Evolutionary conservation across 495 filamentous ascomycete species (phyloP), one percentile per base, ranked within the genome.

Genomic region (Penicillium canariense): DNA sequence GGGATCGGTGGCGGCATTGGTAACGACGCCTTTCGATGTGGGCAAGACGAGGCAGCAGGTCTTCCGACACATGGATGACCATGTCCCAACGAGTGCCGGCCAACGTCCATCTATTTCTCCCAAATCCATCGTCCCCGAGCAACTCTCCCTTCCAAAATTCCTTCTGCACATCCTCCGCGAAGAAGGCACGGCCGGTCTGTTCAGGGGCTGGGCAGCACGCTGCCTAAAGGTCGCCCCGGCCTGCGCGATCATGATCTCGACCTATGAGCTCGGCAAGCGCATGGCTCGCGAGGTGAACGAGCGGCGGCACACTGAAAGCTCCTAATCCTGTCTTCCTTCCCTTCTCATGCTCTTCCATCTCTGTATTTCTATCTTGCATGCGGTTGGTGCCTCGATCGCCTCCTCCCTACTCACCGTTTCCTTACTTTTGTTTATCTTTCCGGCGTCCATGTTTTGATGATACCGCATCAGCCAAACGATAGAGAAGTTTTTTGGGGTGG

Each of bases 211-310:
- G 87, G 86, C 87, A 15, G 90, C 94, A 0, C 78, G 94, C 31
- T 96, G 90, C 57, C 73, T 98, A 40, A 97, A 97, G 63, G 92
- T 97, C 5, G 92, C 94, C 10, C 94, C 94, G 1, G 91, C 92
- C 12, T 97, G 94, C 71, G 94, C 95, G n/a, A 97, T 98, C 62
- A 98, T 98, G 94, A 98, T 98, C 57, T 96, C 90, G 52, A 95
- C 84, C 51, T 98, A 97, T 62, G 94, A 98, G 71, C 80, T 97
- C 20, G 91, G 95, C 10, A 98, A 98, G 81, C 87, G 86, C 67
- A 87, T 87, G 69, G 93, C 94, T 6, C 74, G 82, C 52, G 81
- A 82, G 18, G 84, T 89, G 50, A 97, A 98, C 61, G 87, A 93
- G 64, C 76, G 81, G 40, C 69, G 68, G 12, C 65, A 67, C n/a